Conservation (phyloP, 176 grass and related monocot species). For the Melocanna baccifera region DNA sequence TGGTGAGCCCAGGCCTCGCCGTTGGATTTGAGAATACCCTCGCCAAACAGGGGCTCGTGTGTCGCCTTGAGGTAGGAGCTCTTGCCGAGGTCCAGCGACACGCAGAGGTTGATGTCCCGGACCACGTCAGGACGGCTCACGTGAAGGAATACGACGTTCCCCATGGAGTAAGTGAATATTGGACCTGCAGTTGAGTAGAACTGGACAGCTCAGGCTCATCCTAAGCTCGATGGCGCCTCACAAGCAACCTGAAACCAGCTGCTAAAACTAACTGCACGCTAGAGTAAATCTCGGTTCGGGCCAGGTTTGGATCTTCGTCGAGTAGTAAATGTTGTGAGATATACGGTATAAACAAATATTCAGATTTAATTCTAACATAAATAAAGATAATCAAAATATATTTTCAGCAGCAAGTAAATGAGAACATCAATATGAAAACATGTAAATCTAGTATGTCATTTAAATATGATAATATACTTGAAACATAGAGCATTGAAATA, state of each 20-base stretch:
- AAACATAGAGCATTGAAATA: no score
- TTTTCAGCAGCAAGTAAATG: no score
- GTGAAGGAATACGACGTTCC: constrained; percentile 78
- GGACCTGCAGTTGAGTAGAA: constrained; percentile 49
- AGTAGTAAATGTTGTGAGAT: no score
- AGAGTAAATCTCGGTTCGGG: no score
- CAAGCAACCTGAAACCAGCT: no score
- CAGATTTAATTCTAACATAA: no score
- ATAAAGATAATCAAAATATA: no score
- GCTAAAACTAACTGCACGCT: no score
- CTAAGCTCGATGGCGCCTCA: not conserved
- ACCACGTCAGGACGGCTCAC: constrained; percentile 77
- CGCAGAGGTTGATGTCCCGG: constrained; percentile 78
- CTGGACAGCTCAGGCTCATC: not conserved
- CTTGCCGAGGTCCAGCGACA: constrained; percentile 85
- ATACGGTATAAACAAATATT: no score
- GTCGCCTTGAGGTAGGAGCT: constrained; percentile 86
- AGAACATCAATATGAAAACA: no score
- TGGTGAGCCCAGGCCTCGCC: constrained; percentile 72
- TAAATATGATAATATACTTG: no score
- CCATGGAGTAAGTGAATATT: constrained; percentile 76
- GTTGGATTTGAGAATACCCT: constrained; percentile 91
- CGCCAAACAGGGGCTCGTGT: constrained; percentile 87
- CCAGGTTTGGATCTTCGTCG: not conserved
- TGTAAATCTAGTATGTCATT: no score